These are phyloP conservation scores for Umbelopsis sp. DNA, from an alignment of 192 early-diverging fungal genomes.

Conservation along the genomic window DNA sequence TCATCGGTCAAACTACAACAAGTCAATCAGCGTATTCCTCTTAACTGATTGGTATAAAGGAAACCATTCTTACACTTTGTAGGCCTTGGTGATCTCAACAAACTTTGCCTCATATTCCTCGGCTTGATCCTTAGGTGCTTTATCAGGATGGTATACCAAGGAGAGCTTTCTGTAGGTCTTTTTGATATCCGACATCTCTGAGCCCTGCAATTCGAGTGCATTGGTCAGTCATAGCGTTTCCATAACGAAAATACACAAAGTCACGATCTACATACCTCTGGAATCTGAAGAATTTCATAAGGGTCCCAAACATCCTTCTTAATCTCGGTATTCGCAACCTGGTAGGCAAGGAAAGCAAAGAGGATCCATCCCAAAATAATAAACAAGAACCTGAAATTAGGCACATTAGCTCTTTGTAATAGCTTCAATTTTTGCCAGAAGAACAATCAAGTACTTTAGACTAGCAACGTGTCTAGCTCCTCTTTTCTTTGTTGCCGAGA, in stretches of 20 bases:
- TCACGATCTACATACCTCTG: slow-evolving; percentile 48
- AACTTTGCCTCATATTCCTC: slow-evolving; percentile 74
- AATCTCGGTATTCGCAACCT: slow-evolving; percentile 67
- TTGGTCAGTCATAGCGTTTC: neutral
- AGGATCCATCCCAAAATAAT: slow-evolving; percentile 68
- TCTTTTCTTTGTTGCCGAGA: slow-evolving; percentile 16
- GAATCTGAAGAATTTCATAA: slow-evolving; percentile 88
- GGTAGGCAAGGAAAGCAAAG: slow-evolving; percentile 66
- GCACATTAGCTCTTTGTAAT: neutral
- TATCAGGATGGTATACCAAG: slow-evolving; percentile 76
- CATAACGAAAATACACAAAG: neutral
- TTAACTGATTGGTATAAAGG: neutral
- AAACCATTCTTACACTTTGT: slow-evolving; percentile 72
- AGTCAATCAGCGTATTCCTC: neutral
- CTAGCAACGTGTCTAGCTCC: slow-evolving; percentile 16
- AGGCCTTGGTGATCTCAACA: slow-evolving; percentile 90
- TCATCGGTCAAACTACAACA: slow-evolving; percentile 81
- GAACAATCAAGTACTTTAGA: slow-evolving; percentile 29
- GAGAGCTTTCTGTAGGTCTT: slow-evolving; percentile 72
- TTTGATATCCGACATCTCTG: slow-evolving; percentile 61
- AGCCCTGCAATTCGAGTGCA: slow-evolving; percentile 36
- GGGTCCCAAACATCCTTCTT: slow-evolving; percentile 81
- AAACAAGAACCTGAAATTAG: slow-evolving; percentile 39
- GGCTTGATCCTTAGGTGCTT: slow-evolving; percentile 68
- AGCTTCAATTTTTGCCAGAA: neutral